phyloP scores from a whole-genome alignment of 2,329 filamentous ascomycete genomes.

The Grosmannia clavigera region DNA sequence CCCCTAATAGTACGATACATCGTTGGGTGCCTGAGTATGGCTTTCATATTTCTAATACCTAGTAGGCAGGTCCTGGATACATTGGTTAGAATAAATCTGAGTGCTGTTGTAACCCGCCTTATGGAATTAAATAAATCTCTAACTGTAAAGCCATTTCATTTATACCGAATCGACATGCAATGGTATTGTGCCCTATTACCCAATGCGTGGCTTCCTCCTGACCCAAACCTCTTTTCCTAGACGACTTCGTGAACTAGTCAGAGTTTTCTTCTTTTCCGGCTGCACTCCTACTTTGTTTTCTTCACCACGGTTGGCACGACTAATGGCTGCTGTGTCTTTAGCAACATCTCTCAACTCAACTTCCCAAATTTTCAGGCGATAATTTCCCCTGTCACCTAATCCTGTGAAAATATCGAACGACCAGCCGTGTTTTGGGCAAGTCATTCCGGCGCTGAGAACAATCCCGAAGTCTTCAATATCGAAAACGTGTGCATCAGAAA shows the following conservation, averaged over 20 bases:
- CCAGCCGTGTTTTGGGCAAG: slow-evolving; percentile 59
- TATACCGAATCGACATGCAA: too few species aligned
- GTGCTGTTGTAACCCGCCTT: too few species aligned
- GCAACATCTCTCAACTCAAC: slow-evolving; percentile 35
- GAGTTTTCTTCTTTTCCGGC: neutral
- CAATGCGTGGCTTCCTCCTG: slow-evolving; percentile 27
- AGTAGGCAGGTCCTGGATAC: too few species aligned
- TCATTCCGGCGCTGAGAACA: slow-evolving; percentile 47
- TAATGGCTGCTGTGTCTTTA: neutral
- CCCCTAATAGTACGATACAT: too few species aligned
- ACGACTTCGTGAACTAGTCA: too few species aligned
- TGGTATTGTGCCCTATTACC: slow-evolving; percentile 1
- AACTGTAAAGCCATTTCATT: too few species aligned
- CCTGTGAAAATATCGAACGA: slow-evolving; percentile 58
- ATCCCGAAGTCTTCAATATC: slow-evolving; percentile 59
- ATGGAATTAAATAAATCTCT: too few species aligned
- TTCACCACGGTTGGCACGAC: neutral
- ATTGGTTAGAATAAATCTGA: too few species aligned
- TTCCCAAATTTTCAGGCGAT: slow-evolving; percentile 52
- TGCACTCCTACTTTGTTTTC: neutral
- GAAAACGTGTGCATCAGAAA: slow-evolving; percentile 50
- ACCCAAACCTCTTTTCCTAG: slow-evolving; percentile 27
- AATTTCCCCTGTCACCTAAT: slow-evolving; percentile 46
- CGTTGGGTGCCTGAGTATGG: too few species aligned
- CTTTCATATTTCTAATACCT: too few species aligned